These are phyloP conservation scores for Arthrobotrys entomopaga DNA, from an alignment of 2,329 filamentous ascomycete genomes.

Conservation along the genomic window DNA sequence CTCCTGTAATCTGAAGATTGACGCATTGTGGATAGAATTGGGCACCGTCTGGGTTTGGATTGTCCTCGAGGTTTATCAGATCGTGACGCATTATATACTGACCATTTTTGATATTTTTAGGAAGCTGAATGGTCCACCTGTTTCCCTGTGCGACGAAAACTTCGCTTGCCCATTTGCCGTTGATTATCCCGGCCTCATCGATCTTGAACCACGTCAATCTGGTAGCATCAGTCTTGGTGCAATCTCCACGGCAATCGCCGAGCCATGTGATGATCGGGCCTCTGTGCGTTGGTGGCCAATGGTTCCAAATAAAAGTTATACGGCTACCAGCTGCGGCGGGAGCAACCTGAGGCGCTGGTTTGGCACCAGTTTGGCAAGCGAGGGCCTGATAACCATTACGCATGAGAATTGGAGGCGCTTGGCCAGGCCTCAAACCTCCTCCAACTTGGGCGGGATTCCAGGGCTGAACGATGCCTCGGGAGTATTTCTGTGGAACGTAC, in stretches of 20 bases:
- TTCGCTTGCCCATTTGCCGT: conserved; percentile 63
- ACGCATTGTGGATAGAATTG: conserved; percentile 68
- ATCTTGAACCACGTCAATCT: conserved; percentile 61
- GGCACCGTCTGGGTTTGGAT: conserved; percentile 63
- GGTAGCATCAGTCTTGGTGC: conserved; percentile 63
- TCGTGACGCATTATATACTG: conserved; percentile 68
- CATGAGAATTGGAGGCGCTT: conserved; percentile 4
- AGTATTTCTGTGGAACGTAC: not conserved
- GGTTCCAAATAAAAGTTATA: conserved; percentile 65
- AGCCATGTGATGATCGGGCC: conserved; percentile 66
- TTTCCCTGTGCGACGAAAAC: conserved; percentile 67
- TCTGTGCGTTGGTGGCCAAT: conserved; percentile 66
- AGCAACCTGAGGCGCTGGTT: conserved; percentile 62
- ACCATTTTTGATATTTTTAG: conserved; percentile 60
- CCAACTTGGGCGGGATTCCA: not conserved
- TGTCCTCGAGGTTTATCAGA: conserved; percentile 60
- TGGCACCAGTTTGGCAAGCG: conserved; percentile 65
- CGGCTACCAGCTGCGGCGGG: conserved; percentile 64
- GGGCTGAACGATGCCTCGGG: not conserved
- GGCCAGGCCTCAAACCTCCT: not conserved
- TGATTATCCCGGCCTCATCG: conserved; percentile 61
- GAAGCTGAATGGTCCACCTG: conserved; percentile 63
- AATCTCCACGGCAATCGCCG: conserved; percentile 63
- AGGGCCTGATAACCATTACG: conserved; percentile 56
- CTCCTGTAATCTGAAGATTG: conserved; percentile 65